Conservation (phyloP, 164 flowering plant species). For the Warburgia ugandensis region DNA sequence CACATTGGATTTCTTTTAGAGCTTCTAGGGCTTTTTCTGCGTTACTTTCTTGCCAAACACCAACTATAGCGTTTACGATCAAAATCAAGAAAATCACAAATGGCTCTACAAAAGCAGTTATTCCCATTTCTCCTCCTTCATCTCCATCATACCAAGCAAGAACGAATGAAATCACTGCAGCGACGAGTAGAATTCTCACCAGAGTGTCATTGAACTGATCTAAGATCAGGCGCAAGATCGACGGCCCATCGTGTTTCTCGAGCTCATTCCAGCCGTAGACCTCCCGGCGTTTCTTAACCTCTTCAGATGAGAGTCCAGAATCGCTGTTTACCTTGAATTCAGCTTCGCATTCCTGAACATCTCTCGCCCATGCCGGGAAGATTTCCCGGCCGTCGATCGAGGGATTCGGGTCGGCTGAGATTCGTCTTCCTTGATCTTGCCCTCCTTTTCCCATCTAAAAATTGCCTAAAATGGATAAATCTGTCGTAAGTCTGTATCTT, state of each 20-base stretch:
- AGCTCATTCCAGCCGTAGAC: constrained; percentile 40
- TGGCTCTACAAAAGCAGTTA: constrained; percentile 53
- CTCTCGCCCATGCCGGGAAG: constrained; percentile 69
- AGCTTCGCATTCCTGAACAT: constrained; percentile 38
- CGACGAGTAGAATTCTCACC: constrained; percentile 39
- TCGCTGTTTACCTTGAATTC: constrained; percentile 19
- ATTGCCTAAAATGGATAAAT: too few species aligned
- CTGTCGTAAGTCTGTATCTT: too few species aligned
- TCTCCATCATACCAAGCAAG: constrained; percentile 47
- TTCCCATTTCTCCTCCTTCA: constrained; percentile 42
- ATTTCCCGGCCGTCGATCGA: too few species aligned
- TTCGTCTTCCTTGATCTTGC: too few species aligned
- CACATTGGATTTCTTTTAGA: constrained; percentile 42
- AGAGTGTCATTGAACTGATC: constrained; percentile 50
- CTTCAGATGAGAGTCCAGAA: constrained; percentile 22
- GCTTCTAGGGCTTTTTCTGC: constrained; percentile 54
- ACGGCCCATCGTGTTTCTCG: constrained; percentile 42
- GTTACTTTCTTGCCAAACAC: constrained; percentile 57
- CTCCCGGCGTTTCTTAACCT: constrained; percentile 30
- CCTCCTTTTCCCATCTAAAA: too few species aligned
- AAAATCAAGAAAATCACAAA: constrained; percentile 45
- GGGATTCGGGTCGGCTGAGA: too few species aligned
- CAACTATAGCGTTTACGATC: constrained; percentile 47
- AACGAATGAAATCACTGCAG: constrained; percentile 44
- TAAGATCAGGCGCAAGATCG: constrained; percentile 28